These are phyloP conservation scores for Dryas octopetala DNA, from an alignment of 306 rosid genomes.

Conservation along the genomic window DNA sequence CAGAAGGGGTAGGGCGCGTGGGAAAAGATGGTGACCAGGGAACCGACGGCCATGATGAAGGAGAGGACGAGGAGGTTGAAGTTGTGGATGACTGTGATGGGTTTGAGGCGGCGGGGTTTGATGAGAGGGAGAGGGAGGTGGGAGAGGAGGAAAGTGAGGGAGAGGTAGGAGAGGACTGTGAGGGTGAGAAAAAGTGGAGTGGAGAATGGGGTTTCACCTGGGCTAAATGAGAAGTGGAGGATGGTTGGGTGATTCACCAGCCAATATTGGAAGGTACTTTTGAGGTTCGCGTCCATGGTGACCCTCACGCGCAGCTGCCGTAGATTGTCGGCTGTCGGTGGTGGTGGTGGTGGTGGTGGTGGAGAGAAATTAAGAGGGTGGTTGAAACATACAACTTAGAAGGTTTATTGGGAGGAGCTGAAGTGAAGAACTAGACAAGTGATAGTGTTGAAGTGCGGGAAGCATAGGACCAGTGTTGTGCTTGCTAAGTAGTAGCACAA, in stretches of 20 bases:
- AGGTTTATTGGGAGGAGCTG: too few species aligned
- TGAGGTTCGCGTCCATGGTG: background rate
- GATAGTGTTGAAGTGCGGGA: too few species aligned
- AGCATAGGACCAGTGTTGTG: too few species aligned
- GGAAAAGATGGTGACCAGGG: conserved; percentile 42
- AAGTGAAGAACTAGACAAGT: too few species aligned
- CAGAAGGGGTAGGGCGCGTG: conserved; percentile 44
- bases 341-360: too few species aligned
- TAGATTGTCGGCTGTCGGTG: too few species aligned
- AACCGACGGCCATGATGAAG: conserved; percentile 55
- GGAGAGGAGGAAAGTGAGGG: conserved; percentile 51
- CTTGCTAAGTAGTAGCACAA: too few species aligned
- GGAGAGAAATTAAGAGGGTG: too few species aligned
- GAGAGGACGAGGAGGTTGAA: conserved; percentile 59
- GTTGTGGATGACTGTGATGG: conserved; percentile 59
- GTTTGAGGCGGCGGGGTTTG: conserved; percentile 39
- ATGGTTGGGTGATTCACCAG: conserved; percentile 60
- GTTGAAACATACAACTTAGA: too few species aligned
- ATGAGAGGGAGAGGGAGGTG: conserved; percentile 25
- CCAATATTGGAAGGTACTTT: conserved; percentile 43
- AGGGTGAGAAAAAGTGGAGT: conserved; percentile 46
- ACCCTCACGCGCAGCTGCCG: too few species aligned
- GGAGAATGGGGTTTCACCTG: conserved; percentile 44
- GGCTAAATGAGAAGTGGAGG: conserved; percentile 63
- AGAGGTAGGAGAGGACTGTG: conserved; percentile 49